Evolutionary conservation across 805 yeast genomes (phyloP), one percentile per base, ranked within the genome.

Genomic region (Metschnikowia orientalis): DNA sequence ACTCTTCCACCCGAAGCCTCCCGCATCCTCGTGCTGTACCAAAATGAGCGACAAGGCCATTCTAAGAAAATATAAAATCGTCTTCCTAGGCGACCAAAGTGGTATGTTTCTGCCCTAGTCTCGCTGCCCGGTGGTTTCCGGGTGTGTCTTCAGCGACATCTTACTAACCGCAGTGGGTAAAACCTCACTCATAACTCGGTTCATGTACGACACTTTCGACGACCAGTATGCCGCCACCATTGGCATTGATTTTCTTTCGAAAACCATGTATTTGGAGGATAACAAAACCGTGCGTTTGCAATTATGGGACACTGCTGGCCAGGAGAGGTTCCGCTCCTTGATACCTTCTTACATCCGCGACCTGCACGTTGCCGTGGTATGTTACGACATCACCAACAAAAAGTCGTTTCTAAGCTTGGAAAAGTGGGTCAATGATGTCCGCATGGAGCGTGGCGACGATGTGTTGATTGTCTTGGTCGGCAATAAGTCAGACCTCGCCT

Each of bases 301-400:
- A 63, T 66, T 92, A 38, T 92, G 98, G 98, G 98, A 90, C 56
- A 90, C 98, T 26, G 97, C 97, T 6, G 98, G 98, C 22, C 98
- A 90, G 61, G 98, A 92, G 59, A 67, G 98, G 48, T 92, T 92
- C 67, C 71, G 97, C 53, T 83, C 95, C 11, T 73, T 92, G 56
- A 90, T 92, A 37, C 98, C 98, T 3, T 82, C 95, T 8, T 92
- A 92, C 54, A 92, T 92, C 40, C 73, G 98, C 48, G 98, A 92
- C 59, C 83, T 94, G 10, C 88, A 89, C 50, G 97, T 92, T n/a
- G 97, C 98, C 0, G 94, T 92, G 28, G 81, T 92, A 17, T 95
- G 94, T 14, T 90, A 90, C 62, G 98, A 92, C 56, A 82, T 90
- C 38, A 87, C 97, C 6, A 82, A 79, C 53, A 81, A 75, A 54